Conservation (phyloP, 1,139 yeast genomes). For the Protomyces inouyei region DNA sequence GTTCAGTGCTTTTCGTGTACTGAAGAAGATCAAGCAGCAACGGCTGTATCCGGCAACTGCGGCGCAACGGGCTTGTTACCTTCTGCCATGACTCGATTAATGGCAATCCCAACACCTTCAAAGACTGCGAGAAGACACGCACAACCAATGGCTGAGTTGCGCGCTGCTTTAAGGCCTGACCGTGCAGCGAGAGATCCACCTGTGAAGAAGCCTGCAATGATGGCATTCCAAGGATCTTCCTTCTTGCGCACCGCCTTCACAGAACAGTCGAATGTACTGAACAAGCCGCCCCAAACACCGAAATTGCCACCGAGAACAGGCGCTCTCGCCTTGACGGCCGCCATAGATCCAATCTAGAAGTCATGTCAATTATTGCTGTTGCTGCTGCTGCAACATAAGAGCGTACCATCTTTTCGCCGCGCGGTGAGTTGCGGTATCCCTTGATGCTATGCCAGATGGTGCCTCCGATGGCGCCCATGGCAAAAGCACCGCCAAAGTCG, state of each 20-base stretch:
- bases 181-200: slow-evolving; percentile 98
- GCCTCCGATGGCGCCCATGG: slow-evolving; percentile 89
- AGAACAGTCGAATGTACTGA: slow-evolving; percentile 90
- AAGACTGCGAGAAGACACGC: slow-evolving; percentile 93
- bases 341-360: slow-evolving; percentile 75
- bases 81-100: slow-evolving; percentile 84
- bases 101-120: slow-evolving; percentile 97
- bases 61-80: slow-evolving; percentile 63
- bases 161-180: slow-evolving; percentile 97
- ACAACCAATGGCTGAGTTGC: slow-evolving; percentile 96
- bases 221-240: slow-evolving; percentile 94
- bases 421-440: slow-evolving; percentile 95
- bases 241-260: slow-evolving; percentile 93
- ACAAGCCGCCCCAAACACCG: slow-evolving; percentile 99
- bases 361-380: not conserved
- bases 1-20: not conserved
- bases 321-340: slow-evolving; percentile 92
- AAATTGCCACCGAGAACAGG: slow-evolving; percentile 99
- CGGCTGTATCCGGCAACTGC: slow-evolving; percentile 27
- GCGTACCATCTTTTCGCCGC: slow-evolving; percentile 56
- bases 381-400: not conserved
- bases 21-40: not conserved
- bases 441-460: slow-evolving; percentile 98
- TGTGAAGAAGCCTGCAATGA: slow-evolving; percentile 95
- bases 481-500: slow-evolving; percentile 98